Evolutionary conservation across 805 yeast species (phyloP).

Genomic region (Cyberlindnera mycetangii): DNA sequence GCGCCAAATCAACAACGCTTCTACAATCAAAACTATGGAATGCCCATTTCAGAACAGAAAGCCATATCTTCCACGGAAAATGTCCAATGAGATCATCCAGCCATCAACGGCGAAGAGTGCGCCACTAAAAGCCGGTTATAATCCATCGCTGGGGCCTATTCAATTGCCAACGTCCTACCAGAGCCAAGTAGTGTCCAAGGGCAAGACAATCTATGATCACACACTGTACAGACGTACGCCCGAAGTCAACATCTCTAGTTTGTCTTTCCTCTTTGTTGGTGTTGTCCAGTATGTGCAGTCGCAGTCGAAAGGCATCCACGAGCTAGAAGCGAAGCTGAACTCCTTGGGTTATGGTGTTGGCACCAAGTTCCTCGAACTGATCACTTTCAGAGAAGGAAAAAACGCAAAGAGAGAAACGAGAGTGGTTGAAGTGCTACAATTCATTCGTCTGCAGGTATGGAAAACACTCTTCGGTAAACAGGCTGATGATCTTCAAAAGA

Average conservation of each 20-base stretch:
- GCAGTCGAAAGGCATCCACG: constrained; percentile 64
- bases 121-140: constrained; percentile 24
- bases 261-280: constrained; percentile 69
- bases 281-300: constrained; percentile 63
- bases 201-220: constrained; percentile 55
- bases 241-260: constrained; percentile 64
- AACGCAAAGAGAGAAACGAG: constrained; percentile 63
- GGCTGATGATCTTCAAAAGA: constrained; percentile 73
- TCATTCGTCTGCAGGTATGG: constrained; percentile 75
- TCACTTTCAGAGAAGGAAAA: constrained; percentile 64
- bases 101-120: constrained; percentile 24
- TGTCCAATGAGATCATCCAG: constrained; percentile 23
- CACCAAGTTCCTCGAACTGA: constrained; percentile 63
- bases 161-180: constrained; percentile 28
- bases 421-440: constrained; percentile 66
- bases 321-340: constrained; percentile 60
- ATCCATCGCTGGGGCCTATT: constrained; percentile 30
- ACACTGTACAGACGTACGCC: constrained; percentile 61
- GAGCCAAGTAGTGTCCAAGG: constrained; percentile 13
- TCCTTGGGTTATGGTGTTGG: constrained; percentile 79
- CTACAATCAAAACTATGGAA: not conserved
- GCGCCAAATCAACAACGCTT: not conserved
- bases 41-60: not conserved
- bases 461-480: constrained; percentile 64
- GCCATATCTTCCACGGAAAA: not conserved